These are phyloP conservation scores for Auricularia sp. DNA, from an alignment of 768 basidiomycete species.

Conservation along the genomic window DNA sequence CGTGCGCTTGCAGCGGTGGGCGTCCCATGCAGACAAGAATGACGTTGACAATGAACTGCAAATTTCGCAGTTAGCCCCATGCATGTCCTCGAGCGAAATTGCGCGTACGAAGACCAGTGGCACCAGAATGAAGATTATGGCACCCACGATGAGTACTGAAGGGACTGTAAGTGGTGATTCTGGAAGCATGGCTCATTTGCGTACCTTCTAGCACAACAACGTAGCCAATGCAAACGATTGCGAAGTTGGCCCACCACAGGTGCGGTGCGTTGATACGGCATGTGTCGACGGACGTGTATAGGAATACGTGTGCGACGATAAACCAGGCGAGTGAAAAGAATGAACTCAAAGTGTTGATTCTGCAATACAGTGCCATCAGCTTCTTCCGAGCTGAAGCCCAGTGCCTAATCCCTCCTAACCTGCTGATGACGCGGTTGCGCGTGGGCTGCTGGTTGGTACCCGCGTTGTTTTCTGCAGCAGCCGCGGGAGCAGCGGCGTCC, in stretches of 20 bases:
- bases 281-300: constrained; percentile 64
- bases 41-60: constrained; percentile 67
- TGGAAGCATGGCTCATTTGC: background rate
- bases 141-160: constrained; percentile 53
- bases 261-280: constrained; percentile 70
- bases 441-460: background rate
- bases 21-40: constrained; percentile 70
- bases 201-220: constrained; percentile 48
- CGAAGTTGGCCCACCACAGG: constrained; percentile 81
- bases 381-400: background rate
- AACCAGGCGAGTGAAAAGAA: constrained; percentile 76
- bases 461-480: background rate
- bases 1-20: constrained; percentile 66
- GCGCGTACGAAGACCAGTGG: constrained; percentile 66
- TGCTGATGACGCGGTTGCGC: background rate
- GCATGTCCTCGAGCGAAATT: background rate
- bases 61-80: background rate
- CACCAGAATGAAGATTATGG: constrained; percentile 69
- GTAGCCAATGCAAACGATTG: constrained; percentile 71
- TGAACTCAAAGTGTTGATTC: constrained; percentile 56
- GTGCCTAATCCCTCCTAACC: background rate
- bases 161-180: background rate
- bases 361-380: constrained; percentile 15
- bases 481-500: background rate
- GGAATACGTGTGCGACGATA: constrained; percentile 66